A percentile compares a stretch with the other conserved stretches of the same genome.
These are phyloP conservation scores for Penicillium soppii DNA, from an alignment of 495 filamentous ascomycete species.

Conservation along the genomic window DNA sequence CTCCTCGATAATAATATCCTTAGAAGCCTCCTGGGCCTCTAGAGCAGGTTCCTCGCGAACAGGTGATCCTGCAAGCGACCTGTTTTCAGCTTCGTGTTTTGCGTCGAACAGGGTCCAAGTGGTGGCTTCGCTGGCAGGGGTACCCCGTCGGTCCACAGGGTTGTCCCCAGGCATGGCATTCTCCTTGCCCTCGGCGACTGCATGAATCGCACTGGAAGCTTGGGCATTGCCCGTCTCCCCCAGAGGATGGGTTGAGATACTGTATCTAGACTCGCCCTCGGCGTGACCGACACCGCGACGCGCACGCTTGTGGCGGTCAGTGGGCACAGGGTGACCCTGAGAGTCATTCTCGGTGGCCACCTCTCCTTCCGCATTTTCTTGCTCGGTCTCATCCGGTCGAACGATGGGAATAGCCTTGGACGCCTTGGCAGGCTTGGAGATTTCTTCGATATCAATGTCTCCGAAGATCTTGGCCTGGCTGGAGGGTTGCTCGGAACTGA, in stretches of 20 bases:
- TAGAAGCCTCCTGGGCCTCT: slow-evolving; percentile 7
- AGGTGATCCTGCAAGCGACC: slow-evolving; percentile 35
- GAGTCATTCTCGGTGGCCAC: slow-evolving; percentile 35
- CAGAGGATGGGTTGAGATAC: slow-evolving; percentile 52
- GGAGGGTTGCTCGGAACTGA: slow-evolving; percentile 22
- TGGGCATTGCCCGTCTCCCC: slow-evolving; percentile 43
- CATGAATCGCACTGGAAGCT: slow-evolving; percentile 20
- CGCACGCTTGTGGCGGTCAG: slow-evolving; percentile 69
- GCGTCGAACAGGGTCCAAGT: slow-evolving; percentile 46
- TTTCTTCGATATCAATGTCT: slow-evolving; percentile 66
- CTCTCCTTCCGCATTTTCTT: slow-evolving; percentile 47
- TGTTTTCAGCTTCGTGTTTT: slow-evolving; percentile 37
- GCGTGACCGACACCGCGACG: slow-evolving; percentile 58
- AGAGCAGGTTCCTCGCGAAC: slow-evolving; percentile 17
- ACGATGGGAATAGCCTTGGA: slow-evolving; percentile 84
- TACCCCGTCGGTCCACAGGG: slow-evolving; percentile 29
- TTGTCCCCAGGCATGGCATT: slow-evolving; percentile 37
- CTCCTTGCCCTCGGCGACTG: slow-evolving; percentile 46
- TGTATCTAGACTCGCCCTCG: slow-evolving; percentile 70
- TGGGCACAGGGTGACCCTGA: slow-evolving; percentile 33
- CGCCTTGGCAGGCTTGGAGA: slow-evolving; percentile 61
- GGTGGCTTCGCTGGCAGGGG: slow-evolving; percentile 39
- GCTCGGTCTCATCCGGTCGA: slow-evolving; percentile 54
- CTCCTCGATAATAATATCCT: slow-evolving; percentile 13
- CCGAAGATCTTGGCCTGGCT: slow-evolving; percentile 65